Percentiles rank a stretch among this genome's conserved stretches.
Evolutionary conservation across 2,329 filamentous ascomycete species (phyloP).

Genomic region (Aspergillus pseudoglaucus): DNA sequence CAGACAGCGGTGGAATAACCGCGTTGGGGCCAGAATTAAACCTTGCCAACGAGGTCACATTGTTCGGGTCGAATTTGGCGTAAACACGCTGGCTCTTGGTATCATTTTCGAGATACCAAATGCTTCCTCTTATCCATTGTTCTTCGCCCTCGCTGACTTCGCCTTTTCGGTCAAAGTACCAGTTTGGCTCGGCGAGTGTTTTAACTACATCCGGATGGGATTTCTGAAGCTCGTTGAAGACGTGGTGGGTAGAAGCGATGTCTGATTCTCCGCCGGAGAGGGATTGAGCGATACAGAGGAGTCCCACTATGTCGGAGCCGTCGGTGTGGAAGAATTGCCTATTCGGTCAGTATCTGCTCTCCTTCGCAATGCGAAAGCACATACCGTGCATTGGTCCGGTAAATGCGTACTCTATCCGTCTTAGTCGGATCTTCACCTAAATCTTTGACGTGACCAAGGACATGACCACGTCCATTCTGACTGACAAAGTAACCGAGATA

Average conservation of each 20-base stretch:
- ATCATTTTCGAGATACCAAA: constrained; percentile 70
- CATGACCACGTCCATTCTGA: constrained; percentile 78
- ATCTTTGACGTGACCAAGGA: constrained; percentile 85
- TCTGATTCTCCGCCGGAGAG: constrained; percentile 80
- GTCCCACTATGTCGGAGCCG: too few species aligned
- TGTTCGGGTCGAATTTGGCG: constrained; percentile 74
- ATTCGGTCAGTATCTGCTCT: too few species aligned
- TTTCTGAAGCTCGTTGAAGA: constrained; percentile 71
- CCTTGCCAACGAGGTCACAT: constrained; percentile 65
- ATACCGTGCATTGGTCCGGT: constrained; percentile 74
- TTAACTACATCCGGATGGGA: constrained; percentile 74
- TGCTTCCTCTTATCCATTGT: constrained; percentile 63
- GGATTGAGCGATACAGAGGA: constrained; percentile 23
- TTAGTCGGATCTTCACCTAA: constrained; percentile 72
- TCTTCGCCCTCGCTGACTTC: constrained; percentile 70
- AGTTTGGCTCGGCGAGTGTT: constrained; percentile 67
- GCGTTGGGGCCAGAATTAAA: constrained; percentile 54
- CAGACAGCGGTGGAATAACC: constrained; percentile 67
- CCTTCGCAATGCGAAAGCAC: constrained; percentile 75
- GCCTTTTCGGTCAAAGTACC: constrained; percentile 91
- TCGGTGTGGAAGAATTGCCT: too few species aligned
- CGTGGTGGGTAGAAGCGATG: constrained; percentile 70
- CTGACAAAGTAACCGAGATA: constrained; percentile 83
- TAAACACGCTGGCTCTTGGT: constrained; percentile 59
- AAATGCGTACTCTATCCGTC: constrained; percentile 84